Conservation (phyloP, 179 eudicot species). For the Silene noctiflora region DNA sequence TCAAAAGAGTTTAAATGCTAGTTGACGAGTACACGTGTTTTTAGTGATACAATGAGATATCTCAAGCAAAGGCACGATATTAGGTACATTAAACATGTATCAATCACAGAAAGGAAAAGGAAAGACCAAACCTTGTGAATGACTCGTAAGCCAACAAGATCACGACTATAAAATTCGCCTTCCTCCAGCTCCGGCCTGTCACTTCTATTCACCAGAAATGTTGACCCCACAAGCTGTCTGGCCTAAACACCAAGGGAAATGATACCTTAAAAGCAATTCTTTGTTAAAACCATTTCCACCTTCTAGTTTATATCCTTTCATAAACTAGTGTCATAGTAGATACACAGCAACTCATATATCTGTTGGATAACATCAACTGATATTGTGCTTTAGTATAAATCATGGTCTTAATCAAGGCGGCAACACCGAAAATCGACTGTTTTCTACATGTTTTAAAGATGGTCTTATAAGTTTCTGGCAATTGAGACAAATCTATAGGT, state of each 20-base stretch:
- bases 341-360: not conserved
- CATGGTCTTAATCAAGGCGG: too few relatives aligned
- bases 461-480: not conserved
- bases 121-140: constrained; percentile 63
- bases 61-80: not conserved
- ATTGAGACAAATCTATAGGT: not conserved
- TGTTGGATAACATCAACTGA: not conserved
- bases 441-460: too few relatives aligned
- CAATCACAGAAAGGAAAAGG: not conserved
- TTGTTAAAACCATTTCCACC: not conserved
- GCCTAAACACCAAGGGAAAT: constrained; percentile 43
- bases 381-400: not conserved
- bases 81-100: not conserved
- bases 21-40: not conserved
- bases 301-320: not conserved
- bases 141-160: constrained; percentile 90
- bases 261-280: constrained; percentile 4
- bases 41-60: constrained; percentile 1
- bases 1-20: constrained; percentile 11
- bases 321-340: not conserved
- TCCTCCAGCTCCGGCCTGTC: constrained; percentile 87
- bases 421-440: too few relatives aligned
- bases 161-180: constrained; percentile 81
- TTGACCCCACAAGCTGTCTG: constrained; percentile 72
- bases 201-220: constrained; percentile 58